Conservation (phyloP, 2,329 filamentous ascomycete genomes). For the Stachybotrys chlorohalonatus region DNA sequence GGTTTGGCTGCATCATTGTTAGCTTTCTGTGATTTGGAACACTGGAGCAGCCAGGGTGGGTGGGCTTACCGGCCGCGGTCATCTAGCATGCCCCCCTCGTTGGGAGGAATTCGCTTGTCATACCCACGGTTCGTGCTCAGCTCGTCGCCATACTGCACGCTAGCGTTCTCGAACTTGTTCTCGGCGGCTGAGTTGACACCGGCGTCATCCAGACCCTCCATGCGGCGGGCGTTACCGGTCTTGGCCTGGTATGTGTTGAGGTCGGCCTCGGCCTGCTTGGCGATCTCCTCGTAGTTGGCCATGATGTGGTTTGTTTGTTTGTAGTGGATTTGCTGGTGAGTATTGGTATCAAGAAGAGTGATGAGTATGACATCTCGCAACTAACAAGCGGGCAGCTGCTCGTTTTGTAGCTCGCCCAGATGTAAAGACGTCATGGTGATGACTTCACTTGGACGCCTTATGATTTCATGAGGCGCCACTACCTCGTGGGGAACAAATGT, state of each 20-base stretch:
- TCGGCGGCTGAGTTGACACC: constrained; percentile 32
- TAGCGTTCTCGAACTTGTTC: constrained; percentile 25
- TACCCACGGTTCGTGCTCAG: constrained; percentile 35
- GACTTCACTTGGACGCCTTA: constrained; percentile 12
- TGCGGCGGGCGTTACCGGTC: constrained; percentile 31
- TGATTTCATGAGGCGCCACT: constrained; percentile 13
- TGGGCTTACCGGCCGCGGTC: constrained; percentile 31
- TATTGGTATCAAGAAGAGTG: not conserved
- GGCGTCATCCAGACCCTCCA: constrained; percentile 27
- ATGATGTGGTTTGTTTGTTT: constrained; percentile 5
- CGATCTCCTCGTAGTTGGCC: constrained; percentile 30
- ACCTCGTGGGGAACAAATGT: constrained; percentile 5
- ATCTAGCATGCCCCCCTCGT: constrained; percentile 35
- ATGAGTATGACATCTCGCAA: not conserved
- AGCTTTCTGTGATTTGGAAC: constrained; percentile 1
- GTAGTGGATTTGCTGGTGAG: not conserved
- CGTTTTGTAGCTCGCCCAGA: constrained; percentile 2
- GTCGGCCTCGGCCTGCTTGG: constrained; percentile 35
- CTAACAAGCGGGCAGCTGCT: not conserved
- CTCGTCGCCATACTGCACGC: constrained; percentile 28
- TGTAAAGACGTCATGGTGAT: constrained; percentile 12
- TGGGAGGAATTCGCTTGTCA: constrained; percentile 35
- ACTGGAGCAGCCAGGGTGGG: not conserved
- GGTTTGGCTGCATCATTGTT: constrained; percentile 26
- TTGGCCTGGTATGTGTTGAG: constrained; percentile 39